Base-by-base conservation (phyloP, 2,329 filamentous ascomycete genomes). In the Colletotrichum australisinense region DNA sequence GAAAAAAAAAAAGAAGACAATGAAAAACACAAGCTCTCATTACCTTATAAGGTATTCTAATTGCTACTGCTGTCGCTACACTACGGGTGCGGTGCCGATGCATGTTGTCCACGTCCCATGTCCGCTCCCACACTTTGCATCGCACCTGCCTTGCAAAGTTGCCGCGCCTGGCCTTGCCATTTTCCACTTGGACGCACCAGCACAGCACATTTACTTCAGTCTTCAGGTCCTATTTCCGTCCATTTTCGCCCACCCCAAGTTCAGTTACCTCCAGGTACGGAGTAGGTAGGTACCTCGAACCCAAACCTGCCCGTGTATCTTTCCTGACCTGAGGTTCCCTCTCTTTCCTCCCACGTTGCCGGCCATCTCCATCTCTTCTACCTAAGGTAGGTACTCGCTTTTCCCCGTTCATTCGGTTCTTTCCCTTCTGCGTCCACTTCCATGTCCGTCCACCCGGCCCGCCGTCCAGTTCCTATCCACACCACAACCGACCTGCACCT, bases 291-390 rank as follows among this genome's bases (percentile, higher is more conserved):
- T 49, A 49, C 42, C 42, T 49, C 42, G 19, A 67, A 30, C 53
- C 63, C 22, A 35, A 42, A 57, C 26, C 53, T 59, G 63, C 24
- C 55, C 63, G 55, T 67, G 32, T 53, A 67, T 59, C 49, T 30
- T 57, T 46, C 58, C 38, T 46, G 32, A 35, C 58, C 38, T 46
- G 32, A 35, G 32, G 32, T 52, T 26, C 53, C 53, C 24, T 63
- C 60, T 35, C 19, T 30, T 26, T 28, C 62, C 46, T 64, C 53
- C 62, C 62, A 49, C 6, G 42, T 22, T 49, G 42, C 16, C 42
- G 42, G 19, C 42, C 42, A 49, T 19, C n/a, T 35, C 38, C 14
- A 42, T 42, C 38, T 42, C 38, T 42, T 42, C 14, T 26, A 26
- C 24, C 24, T 42, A 16, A 42, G 35, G 14, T 42, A 42, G 38